A percentile compares a stretch with the other conserved stretches of the same genome.
Conservation (phyloP, 1,284 basidiomycete species). For the Schizophyllum amplum region DNA sequence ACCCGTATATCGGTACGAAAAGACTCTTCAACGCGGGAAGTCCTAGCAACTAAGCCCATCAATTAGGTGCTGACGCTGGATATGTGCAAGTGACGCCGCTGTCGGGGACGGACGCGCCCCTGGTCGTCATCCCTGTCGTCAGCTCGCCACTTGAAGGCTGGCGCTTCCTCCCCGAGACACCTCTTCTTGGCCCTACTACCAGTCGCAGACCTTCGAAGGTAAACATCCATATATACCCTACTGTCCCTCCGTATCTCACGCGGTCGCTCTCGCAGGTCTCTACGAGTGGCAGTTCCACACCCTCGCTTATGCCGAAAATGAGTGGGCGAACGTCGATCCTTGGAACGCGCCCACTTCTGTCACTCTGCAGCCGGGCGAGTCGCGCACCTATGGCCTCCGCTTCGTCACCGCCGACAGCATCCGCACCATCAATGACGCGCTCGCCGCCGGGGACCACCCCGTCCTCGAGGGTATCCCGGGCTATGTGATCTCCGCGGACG, state of each 20-base stretch:
- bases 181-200: constrained; percentile 37
- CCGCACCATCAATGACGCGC: constrained; percentile 38
- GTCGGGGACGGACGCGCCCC: constrained; percentile 44
- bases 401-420: constrained; percentile 45
- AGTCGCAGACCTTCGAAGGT: constrained; percentile 51
- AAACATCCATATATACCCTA: not conserved
- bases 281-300: constrained; percentile 59
- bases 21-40: not conserved
- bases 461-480: constrained; percentile 47
- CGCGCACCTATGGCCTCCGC: constrained; percentile 45
- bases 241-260: not conserved
- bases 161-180: constrained; percentile 49
- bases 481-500: constrained; percentile 43
- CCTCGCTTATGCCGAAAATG: constrained; percentile 48
- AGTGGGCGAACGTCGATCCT: constrained; percentile 43
- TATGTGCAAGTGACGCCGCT: constrained; percentile 48
- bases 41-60: not conserved
- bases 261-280: constrained; percentile 22
- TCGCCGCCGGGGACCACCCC: constrained; percentile 35
- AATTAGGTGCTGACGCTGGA: constrained; percentile 35
- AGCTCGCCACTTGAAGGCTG: constrained; percentile 51
- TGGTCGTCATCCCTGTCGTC: constrained; percentile 40
- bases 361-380: constrained; percentile 38
- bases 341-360: constrained; percentile 50
- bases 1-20: constrained; percentile 31